Evolutionary conservation across 169 alveolate species (phyloP).

Genomic region (Eimeria mitis): DNA sequence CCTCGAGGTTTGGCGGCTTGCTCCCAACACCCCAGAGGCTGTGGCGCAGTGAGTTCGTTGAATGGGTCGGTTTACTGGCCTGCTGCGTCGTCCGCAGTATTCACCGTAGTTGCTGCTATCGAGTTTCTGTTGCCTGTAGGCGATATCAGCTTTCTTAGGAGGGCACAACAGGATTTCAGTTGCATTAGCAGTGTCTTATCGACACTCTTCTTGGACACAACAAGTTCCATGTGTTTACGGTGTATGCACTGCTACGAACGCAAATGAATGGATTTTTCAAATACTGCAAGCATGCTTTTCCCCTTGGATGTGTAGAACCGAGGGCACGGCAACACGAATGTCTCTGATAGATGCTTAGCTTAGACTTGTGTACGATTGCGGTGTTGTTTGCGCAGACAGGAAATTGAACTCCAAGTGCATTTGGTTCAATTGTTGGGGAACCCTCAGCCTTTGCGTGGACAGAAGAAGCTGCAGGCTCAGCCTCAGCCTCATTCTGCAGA

Average conservation of each 20-base stretch:
- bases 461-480: neutral
- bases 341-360: neutral
- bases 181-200: neutral
- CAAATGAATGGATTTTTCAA: neutral
- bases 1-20: slow-evolving; percentile 31
- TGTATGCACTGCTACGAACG: slow-evolving; percentile 3
- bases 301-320: neutral
- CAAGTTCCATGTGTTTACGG: neutral
- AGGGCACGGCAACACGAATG: neutral
- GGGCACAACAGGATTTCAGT: neutral
- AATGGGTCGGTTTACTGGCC: too few relatives aligned
- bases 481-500: neutral
- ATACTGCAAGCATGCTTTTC: neutral
- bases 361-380: neutral
- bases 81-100: neutral
- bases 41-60: slow-evolving; percentile 41
- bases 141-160: neutral
- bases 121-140: neutral
- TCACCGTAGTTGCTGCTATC: neutral
- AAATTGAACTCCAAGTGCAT: slow-evolving; percentile 28
- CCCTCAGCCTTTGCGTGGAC: slow-evolving; percentile 43
- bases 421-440: slow-evolving; percentile 50
- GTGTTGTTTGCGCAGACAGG: slow-evolving; percentile 19
- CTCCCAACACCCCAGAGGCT: slow-evolving; percentile 15
- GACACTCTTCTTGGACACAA: neutral